Evolutionary conservation across 23 red algal species (phyloP).

Genomic region (Cyanidiococcus yangmingshanensis): DNA sequence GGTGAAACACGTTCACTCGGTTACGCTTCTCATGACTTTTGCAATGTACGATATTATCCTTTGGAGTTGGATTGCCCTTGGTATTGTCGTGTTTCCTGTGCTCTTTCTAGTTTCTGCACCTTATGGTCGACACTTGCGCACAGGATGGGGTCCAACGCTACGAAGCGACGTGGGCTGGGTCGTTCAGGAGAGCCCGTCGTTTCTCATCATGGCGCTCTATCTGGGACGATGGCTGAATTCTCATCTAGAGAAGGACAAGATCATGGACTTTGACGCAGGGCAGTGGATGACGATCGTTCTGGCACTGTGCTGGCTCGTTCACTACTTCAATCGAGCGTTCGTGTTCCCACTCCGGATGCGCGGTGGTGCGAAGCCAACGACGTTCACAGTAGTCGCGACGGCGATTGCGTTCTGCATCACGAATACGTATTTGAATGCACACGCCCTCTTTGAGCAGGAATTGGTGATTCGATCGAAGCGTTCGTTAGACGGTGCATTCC

Average conservation of each 20-base stretch:
- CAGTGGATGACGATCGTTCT: constrained; percentile 3
- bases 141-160: constrained; percentile 27
- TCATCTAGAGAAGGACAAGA: background rate
- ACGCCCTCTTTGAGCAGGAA: constrained; percentile 22
- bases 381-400: constrained; percentile 8
- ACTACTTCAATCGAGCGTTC: constrained; percentile 29
- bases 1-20: too few species aligned
- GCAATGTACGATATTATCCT: too few species aligned
- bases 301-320: constrained; percentile 18
- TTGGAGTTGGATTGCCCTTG: background rate
- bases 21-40: too few species aligned
- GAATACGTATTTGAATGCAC: constrained; percentile 26
- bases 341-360: constrained; percentile 34
- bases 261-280: background rate
- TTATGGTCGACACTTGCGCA: constrained; percentile 28
- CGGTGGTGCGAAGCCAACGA: constrained; percentile 22
- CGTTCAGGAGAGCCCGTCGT: constrained; percentile 27
- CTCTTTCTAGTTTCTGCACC: constrained; percentile 26
- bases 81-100: constrained; percentile 8
- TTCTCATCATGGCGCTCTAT: constrained; percentile 16
- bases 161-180: constrained; percentile 27
- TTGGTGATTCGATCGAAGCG: constrained; percentile 1
- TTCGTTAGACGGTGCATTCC: background rate
- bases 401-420: constrained; percentile 21
- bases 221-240: background rate